Base-by-base conservation (phyloP, 1,139 yeast species). In the Kazachstania sp. region DNA sequence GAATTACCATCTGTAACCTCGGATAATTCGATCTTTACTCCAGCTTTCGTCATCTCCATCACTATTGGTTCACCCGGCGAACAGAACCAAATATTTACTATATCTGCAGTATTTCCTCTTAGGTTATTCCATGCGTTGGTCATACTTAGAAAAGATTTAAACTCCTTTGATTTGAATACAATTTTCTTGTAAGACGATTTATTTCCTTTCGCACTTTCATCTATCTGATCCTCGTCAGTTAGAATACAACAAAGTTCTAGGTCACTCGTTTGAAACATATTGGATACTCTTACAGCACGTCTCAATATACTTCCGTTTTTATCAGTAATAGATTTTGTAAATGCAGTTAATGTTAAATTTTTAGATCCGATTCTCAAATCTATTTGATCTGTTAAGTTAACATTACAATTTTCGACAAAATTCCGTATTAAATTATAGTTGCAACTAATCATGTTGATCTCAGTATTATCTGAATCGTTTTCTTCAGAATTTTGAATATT, bases 261-360 rank as follows among this genome's bases (percentile, higher is more conserved):
- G 51, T 78, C 83, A n/a, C 71, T 71, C 1, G 74, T 60, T 37
- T 68, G 68, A 45, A 79, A 63, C 1, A 79, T 70, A 32, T 78
- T 75, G 16, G 78, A 72, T 6, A 76, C 70, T 3, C 79, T 73
- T 76, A 79, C 75, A 2, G 83, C 81, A 50, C 78, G 81, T 52
- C 72, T 74, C 44, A 80, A 61, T 43, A 75, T 70, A 48, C 77
- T 81, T 37, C 71, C 67, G 47, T 77, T 80, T 50, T 74, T 74
- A 42, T 74, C 58, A 28, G 41, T 31, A 0, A 79, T 62, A 41
- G 73, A 78, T 47, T 72, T 72, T 0, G 83, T 77, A 51, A 71
- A 78, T 0, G 79, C 84, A 5, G 74, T 75, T 37, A 78, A 68
- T 54, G 69, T 67, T 40, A 78, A 63, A 47, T 69, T 73, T 37